phyloP scores from a whole-genome alignment of 495 filamentous ascomycete genomes.

The Jackrogersella multiformis region DNA sequence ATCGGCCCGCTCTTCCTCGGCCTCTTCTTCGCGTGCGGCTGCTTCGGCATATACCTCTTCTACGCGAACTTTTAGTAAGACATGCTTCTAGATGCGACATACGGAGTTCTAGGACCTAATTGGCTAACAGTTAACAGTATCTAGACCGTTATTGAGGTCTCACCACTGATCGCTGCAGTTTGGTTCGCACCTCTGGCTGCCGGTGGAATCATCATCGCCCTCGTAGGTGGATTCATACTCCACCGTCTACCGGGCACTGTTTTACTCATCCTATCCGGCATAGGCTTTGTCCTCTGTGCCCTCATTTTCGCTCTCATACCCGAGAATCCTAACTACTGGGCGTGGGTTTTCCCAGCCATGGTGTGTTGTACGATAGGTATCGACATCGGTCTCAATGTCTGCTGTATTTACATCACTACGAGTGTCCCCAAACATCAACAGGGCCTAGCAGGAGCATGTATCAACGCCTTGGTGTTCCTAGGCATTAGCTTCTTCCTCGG shows the following conservation, averaged over 20 bases:
- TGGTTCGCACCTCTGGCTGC: slow-evolving; percentile 74
- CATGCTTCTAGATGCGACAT: slow-evolving; percentile 22
- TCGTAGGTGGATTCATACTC: slow-evolving; percentile 69
- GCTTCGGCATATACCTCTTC: slow-evolving; percentile 72
- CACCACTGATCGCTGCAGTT: slow-evolving; percentile 71
- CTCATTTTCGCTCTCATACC: slow-evolving; percentile 74
- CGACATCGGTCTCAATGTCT: slow-evolving; percentile 76
- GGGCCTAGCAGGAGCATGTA: slow-evolving; percentile 47
- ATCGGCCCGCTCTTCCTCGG: slow-evolving; percentile 70
- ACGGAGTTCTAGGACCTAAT: not conserved
- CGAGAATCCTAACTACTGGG: slow-evolving; percentile 56
- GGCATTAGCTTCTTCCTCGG: slow-evolving; percentile 1
- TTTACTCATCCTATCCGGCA: slow-evolving; percentile 52
- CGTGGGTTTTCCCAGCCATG: slow-evolving; percentile 76
- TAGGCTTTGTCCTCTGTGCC: not conserved
- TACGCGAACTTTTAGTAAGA: slow-evolving; percentile 75
- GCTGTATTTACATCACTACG: slow-evolving; percentile 77
- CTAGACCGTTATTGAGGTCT: slow-evolving; percentile 65
- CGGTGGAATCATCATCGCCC: slow-evolving; percentile 70
- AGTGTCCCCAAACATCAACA: slow-evolving; percentile 68
- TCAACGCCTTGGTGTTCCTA: not conserved
- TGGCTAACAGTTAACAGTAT: slow-evolving; percentile 44
- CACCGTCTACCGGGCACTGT: slow-evolving; percentile 71
- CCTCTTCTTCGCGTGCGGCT: slow-evolving; percentile 72
- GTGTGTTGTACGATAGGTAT: slow-evolving; percentile 75